A percentile compares a stretch with the other conserved stretches of the same genome.
These are phyloP conservation scores for Monilinia polystroma DNA, from an alignment of 2,329 filamentous ascomycete species.

Conservation along the genomic window DNA sequence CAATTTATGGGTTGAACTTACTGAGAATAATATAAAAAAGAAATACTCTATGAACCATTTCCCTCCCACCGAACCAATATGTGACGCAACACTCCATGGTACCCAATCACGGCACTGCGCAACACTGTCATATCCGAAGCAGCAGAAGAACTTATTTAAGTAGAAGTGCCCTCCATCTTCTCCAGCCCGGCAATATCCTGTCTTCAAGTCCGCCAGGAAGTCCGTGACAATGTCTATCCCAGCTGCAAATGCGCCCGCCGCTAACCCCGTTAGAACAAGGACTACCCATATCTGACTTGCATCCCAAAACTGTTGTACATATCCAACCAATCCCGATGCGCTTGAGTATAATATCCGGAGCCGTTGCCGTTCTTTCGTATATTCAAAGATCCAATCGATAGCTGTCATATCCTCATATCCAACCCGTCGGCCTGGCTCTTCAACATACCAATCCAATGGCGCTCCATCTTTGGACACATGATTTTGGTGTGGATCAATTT, in stretches of 20 bases:
- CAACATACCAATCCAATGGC: constrained; percentile 78
- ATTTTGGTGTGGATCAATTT: constrained; percentile 24
- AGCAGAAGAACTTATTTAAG: constrained; percentile 88
- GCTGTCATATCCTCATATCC: constrained; percentile 95
- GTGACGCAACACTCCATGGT: constrained; percentile 75
- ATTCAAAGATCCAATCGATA: constrained; percentile 99
- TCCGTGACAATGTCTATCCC: constrained; percentile 87
- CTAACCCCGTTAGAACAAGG: constrained; percentile 78
- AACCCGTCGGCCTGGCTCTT: constrained; percentile 84
- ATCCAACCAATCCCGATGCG: constrained; percentile 69
- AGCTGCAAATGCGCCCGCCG: constrained; percentile 81
- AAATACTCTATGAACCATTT: constrained; percentile 84
- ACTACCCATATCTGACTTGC: constrained; percentile 90
- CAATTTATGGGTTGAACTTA: constrained; percentile 46
- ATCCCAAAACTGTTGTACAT: constrained; percentile 72
- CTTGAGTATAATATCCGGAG: constrained; percentile 72
- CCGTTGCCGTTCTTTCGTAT: constrained; percentile 90
- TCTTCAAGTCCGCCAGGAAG: constrained; percentile 92
- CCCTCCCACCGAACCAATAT: constrained; percentile 63
- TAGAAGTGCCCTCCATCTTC: constrained; percentile 85
- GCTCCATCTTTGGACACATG: constrained; percentile 47
- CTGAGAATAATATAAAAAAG: constrained; percentile 81
- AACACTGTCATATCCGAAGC: constrained; percentile 82
- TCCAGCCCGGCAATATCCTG: constrained; percentile 77
- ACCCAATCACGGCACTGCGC: constrained; percentile 85